Conservation (phyloP, 495 filamentous ascomycete genomes). For the Endocarpon pusillum region DNA sequence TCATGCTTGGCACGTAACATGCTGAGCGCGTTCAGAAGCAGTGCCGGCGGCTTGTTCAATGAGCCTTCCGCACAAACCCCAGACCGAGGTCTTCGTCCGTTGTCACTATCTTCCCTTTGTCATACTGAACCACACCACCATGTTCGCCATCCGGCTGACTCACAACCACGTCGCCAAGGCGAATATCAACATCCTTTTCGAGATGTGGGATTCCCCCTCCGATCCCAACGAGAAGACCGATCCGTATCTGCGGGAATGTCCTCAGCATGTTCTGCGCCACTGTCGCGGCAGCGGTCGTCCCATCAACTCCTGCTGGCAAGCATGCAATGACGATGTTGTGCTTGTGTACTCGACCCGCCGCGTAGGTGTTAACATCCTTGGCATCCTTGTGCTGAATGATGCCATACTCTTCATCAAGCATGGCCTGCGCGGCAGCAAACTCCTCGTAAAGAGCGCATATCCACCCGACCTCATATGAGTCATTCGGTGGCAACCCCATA, state of each 20-base stretch:
- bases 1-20: not conserved
- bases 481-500: no score
- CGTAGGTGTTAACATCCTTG: slow-evolving; percentile 19
- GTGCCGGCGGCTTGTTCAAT: no score
- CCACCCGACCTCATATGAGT: slow-evolving; percentile 31
- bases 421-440: slow-evolving; percentile 15
- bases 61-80: no score
- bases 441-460: slow-evolving; percentile 25
- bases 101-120: no score
- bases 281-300: slow-evolving; percentile 13
- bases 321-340: slow-evolving; percentile 25
- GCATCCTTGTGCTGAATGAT: slow-evolving; percentile 1
- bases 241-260: slow-evolving; percentile 21
- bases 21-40: no score
- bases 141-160: no score
- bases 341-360: slow-evolving; percentile 15
- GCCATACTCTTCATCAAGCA: slow-evolving; percentile 20
- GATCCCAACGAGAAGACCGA: slow-evolving; percentile 29
- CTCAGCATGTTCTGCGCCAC: slow-evolving; percentile 16
- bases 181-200: slow-evolving; percentile 20
- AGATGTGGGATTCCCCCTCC: slow-evolving; percentile 20
- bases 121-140: no score
- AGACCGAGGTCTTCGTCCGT: no score
- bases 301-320: slow-evolving; percentile 15
- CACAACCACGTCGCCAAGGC: slow-evolving; percentile 26